These are phyloP conservation scores for Triticum dicoccoides DNA, from an alignment of 176 grass and related monocot genomes.

Conservation along the genomic window DNA sequence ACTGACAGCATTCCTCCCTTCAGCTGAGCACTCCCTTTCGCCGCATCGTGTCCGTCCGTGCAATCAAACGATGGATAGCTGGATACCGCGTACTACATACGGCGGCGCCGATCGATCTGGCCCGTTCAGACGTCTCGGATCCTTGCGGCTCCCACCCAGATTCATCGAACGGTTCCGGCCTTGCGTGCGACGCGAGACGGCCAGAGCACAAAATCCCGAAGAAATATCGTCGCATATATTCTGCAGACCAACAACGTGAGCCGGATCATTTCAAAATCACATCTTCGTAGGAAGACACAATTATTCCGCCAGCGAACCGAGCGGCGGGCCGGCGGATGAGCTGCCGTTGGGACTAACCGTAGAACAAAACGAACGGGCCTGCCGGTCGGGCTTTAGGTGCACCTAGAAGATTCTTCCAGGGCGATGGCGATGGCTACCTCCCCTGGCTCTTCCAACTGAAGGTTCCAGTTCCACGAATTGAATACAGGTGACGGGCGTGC, in stretches of 20 bases:
- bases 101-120: not conserved
- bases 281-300: not conserved
- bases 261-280: not conserved
- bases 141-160: not conserved
- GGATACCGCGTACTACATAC: not conserved
- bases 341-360: not conserved
- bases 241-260: not conserved
- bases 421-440: not conserved
- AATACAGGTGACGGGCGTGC: not conserved
- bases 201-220: no score
- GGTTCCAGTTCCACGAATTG: not conserved
- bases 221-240: no score
- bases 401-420: constrained; percentile 3
- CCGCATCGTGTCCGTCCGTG: not conserved
- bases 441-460: not conserved
- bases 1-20: constrained; percentile 23
- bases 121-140: not conserved
- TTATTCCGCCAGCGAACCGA: not conserved
- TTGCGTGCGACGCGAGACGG: not conserved
- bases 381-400: not conserved
- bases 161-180: not conserved
- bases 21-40: constrained; percentile 32
- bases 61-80: not conserved
- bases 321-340: not conserved
- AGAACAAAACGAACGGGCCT: no score